Percentiles rank a stretch among this genome's conserved stretches.
These are phyloP conservation scores for Penstemon davidsonii DNA, from an alignment of 257 asterid species.

Conservation along the genomic window DNA sequence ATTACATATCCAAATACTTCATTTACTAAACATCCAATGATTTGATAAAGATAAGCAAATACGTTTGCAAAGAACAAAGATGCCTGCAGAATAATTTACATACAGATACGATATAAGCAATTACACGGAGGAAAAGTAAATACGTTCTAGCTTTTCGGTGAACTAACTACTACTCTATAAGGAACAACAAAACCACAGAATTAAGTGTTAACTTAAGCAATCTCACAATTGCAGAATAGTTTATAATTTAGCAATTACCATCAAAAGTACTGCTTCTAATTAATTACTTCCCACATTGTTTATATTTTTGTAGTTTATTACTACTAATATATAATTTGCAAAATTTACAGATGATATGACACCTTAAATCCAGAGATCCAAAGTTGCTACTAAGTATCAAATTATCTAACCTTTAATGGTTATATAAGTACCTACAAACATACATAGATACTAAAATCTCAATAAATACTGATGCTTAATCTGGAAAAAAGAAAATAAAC, in stretches of 20 bases:
- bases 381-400: neutral
- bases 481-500: neutral
- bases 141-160: constrained; percentile 11
- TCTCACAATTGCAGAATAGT: neutral
- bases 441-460: too few species aligned
- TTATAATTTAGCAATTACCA: neutral
- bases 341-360: neutral
- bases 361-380: neutral
- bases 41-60: constrained; percentile 25
- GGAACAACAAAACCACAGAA: neutral
- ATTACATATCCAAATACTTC: constrained; percentile 41
- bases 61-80: constrained; percentile 14
- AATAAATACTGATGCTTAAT: too few species aligned
- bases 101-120: neutral
- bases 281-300: neutral
- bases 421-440: too few species aligned
- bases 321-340: too few species aligned
- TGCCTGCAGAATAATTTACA: constrained; percentile 3
- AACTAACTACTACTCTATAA: neutral
- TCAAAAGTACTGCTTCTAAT: neutral
- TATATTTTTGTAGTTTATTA: too few species aligned
- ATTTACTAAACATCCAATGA: constrained; percentile 25
- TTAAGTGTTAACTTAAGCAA: neutral
- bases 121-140: neutral
- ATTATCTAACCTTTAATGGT: neutral